Evolutionary conservation across 1,284 basidiomycete genomes (phyloP).

Genomic region (Apiotrichum mycotoxinovorans): DNA sequence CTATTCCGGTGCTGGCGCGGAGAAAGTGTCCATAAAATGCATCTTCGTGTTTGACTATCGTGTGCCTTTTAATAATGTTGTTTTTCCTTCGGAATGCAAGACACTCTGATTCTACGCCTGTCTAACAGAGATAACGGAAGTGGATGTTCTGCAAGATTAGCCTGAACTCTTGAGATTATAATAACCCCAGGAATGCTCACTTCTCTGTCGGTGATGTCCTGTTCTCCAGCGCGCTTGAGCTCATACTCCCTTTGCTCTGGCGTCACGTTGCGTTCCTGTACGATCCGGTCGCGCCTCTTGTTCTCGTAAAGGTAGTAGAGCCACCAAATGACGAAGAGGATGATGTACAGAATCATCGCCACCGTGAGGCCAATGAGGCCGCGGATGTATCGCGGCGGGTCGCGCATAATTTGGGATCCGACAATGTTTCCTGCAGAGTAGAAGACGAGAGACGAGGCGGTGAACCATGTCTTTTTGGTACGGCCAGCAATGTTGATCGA

Average conservation of each 20-base stretch:
- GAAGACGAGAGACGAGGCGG: slow-evolving; percentile 3
- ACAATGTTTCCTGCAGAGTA: slow-evolving; percentile 16
- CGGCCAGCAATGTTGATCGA: slow-evolving; percentile 27
- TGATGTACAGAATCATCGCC: not conserved
- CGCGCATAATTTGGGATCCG: slow-evolving; percentile 11
- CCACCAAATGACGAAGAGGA: slow-evolving; percentile 3
- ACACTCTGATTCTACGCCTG: no score
- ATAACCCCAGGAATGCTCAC: not conserved
- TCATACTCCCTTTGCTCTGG: not conserved
- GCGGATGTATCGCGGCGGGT: slow-evolving; percentile 5
- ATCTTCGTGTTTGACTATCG: no score
- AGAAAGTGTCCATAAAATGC: no score
- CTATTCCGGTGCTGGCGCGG: no score
- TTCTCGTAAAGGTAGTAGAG: slow-evolving; percentile 1
- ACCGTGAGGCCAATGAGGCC: slow-evolving; percentile 1
- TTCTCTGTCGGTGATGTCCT: slow-evolving; percentile 3
- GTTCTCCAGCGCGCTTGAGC: not conserved
- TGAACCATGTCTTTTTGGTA: slow-evolving; percentile 15
- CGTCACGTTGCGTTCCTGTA: not conserved
- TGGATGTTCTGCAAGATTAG: slow-evolving; percentile 10
- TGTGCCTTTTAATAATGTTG: no score
- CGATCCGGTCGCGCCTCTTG: slow-evolving; percentile 1
- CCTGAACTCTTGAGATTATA: not conserved
- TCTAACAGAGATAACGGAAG: slow-evolving; percentile 13
- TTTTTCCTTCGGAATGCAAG: no score